A percentile compares a stretch with the other conserved stretches of the same genome.
phyloP scores from a whole-genome alignment of 345 rosid species.

The Hibiscus trionum region DNA sequence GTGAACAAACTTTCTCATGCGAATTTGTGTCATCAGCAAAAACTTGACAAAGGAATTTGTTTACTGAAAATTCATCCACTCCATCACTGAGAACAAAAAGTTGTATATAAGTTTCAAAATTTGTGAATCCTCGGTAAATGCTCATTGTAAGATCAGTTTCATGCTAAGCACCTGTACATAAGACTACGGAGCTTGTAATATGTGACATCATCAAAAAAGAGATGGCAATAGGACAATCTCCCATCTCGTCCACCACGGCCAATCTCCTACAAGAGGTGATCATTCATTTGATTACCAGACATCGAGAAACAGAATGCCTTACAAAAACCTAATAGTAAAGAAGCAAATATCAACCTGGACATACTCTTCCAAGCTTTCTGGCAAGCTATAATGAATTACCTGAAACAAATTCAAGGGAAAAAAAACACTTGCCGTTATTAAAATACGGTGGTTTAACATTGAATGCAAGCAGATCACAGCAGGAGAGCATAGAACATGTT shows the following conservation, averaged over 20 bases:
- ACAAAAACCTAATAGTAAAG: conserved; percentile 6
- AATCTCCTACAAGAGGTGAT: conserved; percentile 48
- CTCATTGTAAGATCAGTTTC: background rate
- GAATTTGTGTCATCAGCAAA: conserved; percentile 40
- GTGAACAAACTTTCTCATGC: conserved; percentile 46
- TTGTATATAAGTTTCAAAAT: conserved; percentile 11
- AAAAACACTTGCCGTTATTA: background rate
- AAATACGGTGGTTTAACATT: background rate
- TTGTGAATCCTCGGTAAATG: conserved; percentile 10
- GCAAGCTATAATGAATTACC: conserved; percentile 91
- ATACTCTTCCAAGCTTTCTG: conserved; percentile 98
- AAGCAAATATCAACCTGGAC: conserved; percentile 62
- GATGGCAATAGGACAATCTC: conserved; percentile 75
- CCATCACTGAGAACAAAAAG: conserved; percentile 63
- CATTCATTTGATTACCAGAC: conserved; percentile 13
- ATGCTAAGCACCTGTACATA: conserved; percentile 54
- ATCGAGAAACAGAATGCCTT: conserved; percentile 10
- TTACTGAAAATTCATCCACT: conserved; percentile 82
- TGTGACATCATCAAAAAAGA: conserved; percentile 63
- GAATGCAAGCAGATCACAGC: background rate
- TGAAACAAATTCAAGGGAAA: conserved; percentile 27
- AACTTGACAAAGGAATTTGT: conserved; percentile 69
- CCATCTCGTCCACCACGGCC: conserved; percentile 99
- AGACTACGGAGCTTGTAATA: conserved; percentile 91
- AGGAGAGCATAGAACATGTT: background rate